A percentile compares a stretch with the other conserved stretches of the same genome.
Evolutionary conservation across 306 rosid species (phyloP).

Genomic region (Astragalus membranaceus): DNA sequence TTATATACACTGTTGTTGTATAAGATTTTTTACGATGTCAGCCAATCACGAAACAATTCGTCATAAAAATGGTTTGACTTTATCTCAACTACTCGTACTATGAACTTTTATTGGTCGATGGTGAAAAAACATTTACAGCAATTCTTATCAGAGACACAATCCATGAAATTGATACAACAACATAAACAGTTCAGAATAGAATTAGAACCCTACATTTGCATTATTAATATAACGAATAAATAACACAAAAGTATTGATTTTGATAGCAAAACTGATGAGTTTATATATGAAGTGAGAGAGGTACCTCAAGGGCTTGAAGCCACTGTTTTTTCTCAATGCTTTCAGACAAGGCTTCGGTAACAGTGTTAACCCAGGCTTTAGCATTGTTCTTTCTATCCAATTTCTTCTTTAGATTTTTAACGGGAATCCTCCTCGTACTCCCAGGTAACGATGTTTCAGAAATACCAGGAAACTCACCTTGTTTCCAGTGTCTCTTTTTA

Average conservation of each 20-base stretch:
- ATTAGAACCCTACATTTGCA: background rate
- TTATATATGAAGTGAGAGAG: slow-evolving; percentile 3
- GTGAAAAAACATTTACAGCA: too few relatives aligned
- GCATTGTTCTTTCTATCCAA: slow-evolving; percentile 61
- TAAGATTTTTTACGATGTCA: too few relatives aligned
- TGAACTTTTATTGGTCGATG: too few relatives aligned
- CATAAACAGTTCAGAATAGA: background rate
- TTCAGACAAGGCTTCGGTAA: slow-evolving; percentile 74
- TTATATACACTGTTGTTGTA: too few relatives aligned
- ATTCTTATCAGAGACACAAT: background rate
- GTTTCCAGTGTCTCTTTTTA: slow-evolving; percentile 77
- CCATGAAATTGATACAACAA: background rate
- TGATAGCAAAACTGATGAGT: background rate
- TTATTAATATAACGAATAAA: background rate
- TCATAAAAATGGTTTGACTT: too few relatives aligned
- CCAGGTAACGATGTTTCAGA: slow-evolving; percentile 35
- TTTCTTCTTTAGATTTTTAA: slow-evolving; percentile 78
- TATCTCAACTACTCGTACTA: too few relatives aligned
- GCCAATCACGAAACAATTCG: too few relatives aligned
- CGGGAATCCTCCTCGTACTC: slow-evolving; percentile 39
- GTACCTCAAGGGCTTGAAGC: slow-evolving; percentile 89
- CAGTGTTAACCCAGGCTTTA: slow-evolving; percentile 90
- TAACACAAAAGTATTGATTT: background rate
- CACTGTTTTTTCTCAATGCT: slow-evolving; percentile 72
- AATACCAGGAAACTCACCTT: slow-evolving; percentile 70